Conservation (phyloP, 2,329 filamentous ascomycete genomes). For the Exophiala oligosperma region DNA sequence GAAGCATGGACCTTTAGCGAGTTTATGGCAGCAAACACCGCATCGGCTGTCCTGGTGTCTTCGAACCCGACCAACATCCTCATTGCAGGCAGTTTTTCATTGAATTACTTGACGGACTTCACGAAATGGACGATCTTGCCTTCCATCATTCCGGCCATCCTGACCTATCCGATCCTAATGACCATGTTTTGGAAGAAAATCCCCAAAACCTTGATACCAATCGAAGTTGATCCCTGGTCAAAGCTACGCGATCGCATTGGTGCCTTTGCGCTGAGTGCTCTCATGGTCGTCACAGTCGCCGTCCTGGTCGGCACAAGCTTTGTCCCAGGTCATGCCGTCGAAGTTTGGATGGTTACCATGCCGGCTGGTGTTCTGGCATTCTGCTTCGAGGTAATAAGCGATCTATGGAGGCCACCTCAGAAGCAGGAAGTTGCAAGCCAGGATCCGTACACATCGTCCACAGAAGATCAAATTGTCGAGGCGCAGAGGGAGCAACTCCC, state of each 20-base stretch:
- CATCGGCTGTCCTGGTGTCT: constrained; percentile 73
- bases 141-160: constrained; percentile 26
- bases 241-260: constrained; percentile 27
- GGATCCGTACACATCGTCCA: not conserved
- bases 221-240: constrained; percentile 28
- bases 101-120: constrained; percentile 30
- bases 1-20: constrained; percentile 30
- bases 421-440: constrained; percentile 2
- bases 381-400: constrained; percentile 24
- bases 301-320: constrained; percentile 32
- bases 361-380: constrained; percentile 28
- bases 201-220: constrained; percentile 25
- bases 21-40: constrained; percentile 51
- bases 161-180: constrained; percentile 28
- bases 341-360: constrained; percentile 31
- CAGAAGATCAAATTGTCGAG: not conserved
- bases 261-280: constrained; percentile 25
- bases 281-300: constrained; percentile 28
- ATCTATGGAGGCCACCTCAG: constrained; percentile 16
- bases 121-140: constrained; percentile 31
- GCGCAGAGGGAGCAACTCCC: not conserved
- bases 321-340: constrained; percentile 26
- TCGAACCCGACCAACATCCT: constrained; percentile 64
- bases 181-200: constrained; percentile 30
- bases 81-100: constrained; percentile 28